Conservation (phyloP, 371 early-diverging fungal species). For the Rhizomucor miehei region DNA sequence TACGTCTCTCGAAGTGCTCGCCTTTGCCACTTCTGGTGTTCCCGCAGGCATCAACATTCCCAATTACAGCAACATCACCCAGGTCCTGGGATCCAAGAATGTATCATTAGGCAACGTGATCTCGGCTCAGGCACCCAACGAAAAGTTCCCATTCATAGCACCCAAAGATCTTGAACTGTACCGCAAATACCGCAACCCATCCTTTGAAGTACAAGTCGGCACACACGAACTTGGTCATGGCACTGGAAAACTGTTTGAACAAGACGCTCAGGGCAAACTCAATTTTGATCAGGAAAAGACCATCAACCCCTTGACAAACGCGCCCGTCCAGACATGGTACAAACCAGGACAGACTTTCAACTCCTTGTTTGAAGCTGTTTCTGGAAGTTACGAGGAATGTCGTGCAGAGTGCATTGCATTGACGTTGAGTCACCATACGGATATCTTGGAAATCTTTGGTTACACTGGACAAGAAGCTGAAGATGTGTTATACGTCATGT, state of each 20-base stretch:
- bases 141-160: slow-evolving; percentile 50
- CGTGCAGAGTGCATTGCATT: slow-evolving; percentile 65
- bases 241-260: slow-evolving; percentile 54
- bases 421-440: slow-evolving; percentile 41
- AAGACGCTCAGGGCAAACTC: slow-evolving; percentile 46
- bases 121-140: slow-evolving; percentile 49
- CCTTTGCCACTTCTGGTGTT: slow-evolving; percentile 52
- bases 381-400: slow-evolving; percentile 57
- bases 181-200: slow-evolving; percentile 38
- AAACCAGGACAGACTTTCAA: slow-evolving; percentile 60
- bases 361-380: slow-evolving; percentile 50
- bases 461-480: slow-evolving; percentile 44
- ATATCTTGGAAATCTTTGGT: slow-evolving; percentile 53
- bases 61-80: slow-evolving; percentile 57
- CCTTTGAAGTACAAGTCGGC: slow-evolving; percentile 63
- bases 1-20: slow-evolving; percentile 60
- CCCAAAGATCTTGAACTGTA: slow-evolving; percentile 43
- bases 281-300: slow-evolving; percentile 51
- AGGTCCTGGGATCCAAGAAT: slow-evolving; percentile 59
- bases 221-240: slow-evolving; percentile 59
- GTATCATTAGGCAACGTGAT: slow-evolving; percentile 64
- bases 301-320: slow-evolving; percentile 44
- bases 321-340: slow-evolving; percentile 56
- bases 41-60: slow-evolving; percentile 70
- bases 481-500: slow-evolving; percentile 53